A percentile compares a stretch with the other conserved stretches of the same genome.
These are phyloP conservation scores for Boletellus deceptivus DNA, from an alignment of 1,284 basidiomycete genomes.

Conservation along the genomic window DNA sequence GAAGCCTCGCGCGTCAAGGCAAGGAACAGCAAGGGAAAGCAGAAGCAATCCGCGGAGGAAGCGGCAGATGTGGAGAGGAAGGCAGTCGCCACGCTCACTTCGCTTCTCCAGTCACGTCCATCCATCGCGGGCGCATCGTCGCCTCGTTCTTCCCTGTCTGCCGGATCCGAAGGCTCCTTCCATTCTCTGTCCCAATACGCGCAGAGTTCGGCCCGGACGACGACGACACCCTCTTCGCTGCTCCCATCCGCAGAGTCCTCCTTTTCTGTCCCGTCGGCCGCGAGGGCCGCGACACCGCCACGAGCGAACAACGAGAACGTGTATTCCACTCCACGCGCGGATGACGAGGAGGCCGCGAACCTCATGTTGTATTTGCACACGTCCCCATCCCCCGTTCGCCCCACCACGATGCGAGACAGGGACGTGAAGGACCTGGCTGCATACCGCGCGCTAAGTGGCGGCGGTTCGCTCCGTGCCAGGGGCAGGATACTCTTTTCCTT, in stretches of 20 bases:
- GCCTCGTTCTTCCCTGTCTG: conserved; percentile 63
- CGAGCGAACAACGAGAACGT: conserved; percentile 18
- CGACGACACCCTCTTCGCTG: conserved; percentile 34
- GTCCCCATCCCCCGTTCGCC: conserved; percentile 73
- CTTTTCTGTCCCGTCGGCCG: conserved; percentile 16
- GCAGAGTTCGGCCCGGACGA: conserved; percentile 57
- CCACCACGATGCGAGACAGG: conserved; percentile 43
- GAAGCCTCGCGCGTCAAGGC: conserved; percentile 18
- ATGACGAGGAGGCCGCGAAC: conserved; percentile 75
- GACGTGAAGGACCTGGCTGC: conserved; percentile 53
- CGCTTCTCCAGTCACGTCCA: conserved; percentile 61
- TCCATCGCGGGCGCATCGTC: conserved; percentile 57
- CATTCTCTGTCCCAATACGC: conserved; percentile 59
- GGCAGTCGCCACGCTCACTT: conserved; percentile 75
- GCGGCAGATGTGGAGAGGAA: conserved; percentile 66
- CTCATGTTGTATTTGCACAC: conserved; percentile 78
- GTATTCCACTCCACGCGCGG: conserved; percentile 31
- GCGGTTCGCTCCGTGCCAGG: conserved; percentile 50
- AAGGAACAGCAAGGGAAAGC: conserved; percentile 49
- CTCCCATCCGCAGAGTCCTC: conserved; percentile 35
- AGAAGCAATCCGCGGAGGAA: conserved; percentile 40
- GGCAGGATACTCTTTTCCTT: conserved; percentile 66
- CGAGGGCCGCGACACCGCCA: conserved; percentile 31
- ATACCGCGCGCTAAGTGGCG: conserved; percentile 50
- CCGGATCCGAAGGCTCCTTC: conserved; percentile 53